Base-by-base conservation (phyloP, 1,284 basidiomycete genomes). In the Heterobasidion parviporum region DNA sequence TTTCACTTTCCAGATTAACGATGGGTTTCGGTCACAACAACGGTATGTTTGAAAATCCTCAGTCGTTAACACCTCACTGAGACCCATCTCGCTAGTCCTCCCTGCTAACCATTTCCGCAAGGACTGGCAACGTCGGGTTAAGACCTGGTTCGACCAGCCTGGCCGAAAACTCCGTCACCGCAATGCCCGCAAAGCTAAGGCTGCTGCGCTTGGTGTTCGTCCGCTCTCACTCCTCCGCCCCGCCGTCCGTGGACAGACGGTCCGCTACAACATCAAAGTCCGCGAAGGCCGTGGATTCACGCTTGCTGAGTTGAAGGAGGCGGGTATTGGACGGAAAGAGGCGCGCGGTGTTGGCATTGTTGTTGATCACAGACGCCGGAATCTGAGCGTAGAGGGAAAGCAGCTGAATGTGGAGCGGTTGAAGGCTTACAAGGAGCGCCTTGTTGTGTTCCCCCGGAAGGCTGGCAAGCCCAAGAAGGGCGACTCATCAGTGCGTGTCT, bases 141-240 rank as follows among this genome's bases (percentile, higher is more conserved):
- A 89, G 75, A 96, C 92, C 70, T 95, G 95, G 96, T 99, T 99
- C 74, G 92, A 99, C 82, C 97, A 99, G 78, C 94, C 96, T 62
- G 97, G 95, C 59, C 91, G 92, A 74, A 99, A 99, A 81, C 91
- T 96, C 76, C 89, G 93, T 72, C 85, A 97, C 73, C 92, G 97
- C 72, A 87, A 82, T 61, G 94, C 95, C 54, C 92, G 97, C 74
- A 87, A 92, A 76, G 80, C 82, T 68, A 98, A 98, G 81, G 94
- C 94, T 59, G 85, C 94, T 56, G 76, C 84, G 61, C 89, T 97
- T 60, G 96, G 97, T 67, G 92, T 95, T 63, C 91, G 94, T 67
- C 96, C 96, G 59, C 83, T 94, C 64, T 82, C 87, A 64, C 87
- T 89, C 68, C 92, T 99, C 68, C 94, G 97, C 69, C 96, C 96